phyloP scores from a whole-genome alignment of 169 alveolate species.

The Toxoplasma gondii region DNA sequence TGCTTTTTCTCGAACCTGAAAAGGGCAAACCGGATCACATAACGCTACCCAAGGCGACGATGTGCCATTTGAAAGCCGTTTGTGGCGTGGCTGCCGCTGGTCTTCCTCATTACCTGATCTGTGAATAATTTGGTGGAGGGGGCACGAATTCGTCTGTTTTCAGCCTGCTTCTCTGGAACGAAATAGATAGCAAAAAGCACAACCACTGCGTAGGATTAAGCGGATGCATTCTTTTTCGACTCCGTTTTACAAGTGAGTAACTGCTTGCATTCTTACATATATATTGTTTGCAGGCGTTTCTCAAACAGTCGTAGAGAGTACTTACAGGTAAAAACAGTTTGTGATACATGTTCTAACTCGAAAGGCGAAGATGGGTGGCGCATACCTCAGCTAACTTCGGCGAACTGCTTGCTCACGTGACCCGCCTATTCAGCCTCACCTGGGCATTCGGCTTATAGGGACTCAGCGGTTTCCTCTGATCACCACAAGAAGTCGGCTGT shows the following conservation, averaged over 20 bases:
- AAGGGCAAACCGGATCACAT: background rate
- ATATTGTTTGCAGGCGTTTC: too few species aligned
- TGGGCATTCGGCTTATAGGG: conserved; percentile 24
- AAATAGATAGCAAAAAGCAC: background rate
- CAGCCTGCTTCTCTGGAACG: conserved; percentile 28
- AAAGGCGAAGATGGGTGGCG: too few species aligned
- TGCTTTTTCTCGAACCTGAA: background rate
- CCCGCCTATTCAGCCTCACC: background rate
- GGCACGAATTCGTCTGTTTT: conserved; percentile 19
- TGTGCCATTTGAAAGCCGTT: too few species aligned
- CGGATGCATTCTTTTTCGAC: background rate
- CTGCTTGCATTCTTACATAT: too few species aligned
- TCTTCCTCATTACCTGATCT: background rate
- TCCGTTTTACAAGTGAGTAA: background rate
- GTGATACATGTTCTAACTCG: too few species aligned
- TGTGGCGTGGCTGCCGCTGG: too few species aligned
- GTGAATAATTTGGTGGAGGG: background rate
- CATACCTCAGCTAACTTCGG: too few species aligned
- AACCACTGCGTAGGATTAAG: background rate
- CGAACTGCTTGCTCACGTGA: background rate
- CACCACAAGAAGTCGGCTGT: conserved; percentile 36
- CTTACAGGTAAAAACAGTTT: too few species aligned
- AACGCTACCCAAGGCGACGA: too few species aligned
- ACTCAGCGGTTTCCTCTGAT: background rate
- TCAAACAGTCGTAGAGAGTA: too few species aligned